Conservation (phyloP, 345 rosid genomes). For the Eucalyptus erythrocorys region DNA sequence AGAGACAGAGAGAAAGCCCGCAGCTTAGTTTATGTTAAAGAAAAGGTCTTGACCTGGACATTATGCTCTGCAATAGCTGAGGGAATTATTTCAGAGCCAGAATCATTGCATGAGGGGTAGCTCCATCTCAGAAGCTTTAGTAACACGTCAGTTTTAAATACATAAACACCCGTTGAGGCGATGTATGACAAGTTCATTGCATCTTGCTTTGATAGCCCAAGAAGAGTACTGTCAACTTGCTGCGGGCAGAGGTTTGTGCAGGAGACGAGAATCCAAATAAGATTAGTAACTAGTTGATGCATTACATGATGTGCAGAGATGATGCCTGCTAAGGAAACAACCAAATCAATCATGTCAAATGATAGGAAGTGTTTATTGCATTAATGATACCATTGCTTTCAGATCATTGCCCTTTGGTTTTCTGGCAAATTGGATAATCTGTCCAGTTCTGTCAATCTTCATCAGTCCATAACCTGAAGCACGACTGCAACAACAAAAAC, state of each 20-base stretch:
- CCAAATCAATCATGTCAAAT: neutral
- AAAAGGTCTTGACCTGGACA: no score
- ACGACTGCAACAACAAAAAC: conserved; percentile 33
- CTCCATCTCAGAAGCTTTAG: conserved; percentile 58
- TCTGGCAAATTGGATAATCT: conserved; percentile 58
- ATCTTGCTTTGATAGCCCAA: conserved; percentile 63
- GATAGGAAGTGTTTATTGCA: neutral
- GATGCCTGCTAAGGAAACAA: neutral
- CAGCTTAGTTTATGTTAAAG: no score
- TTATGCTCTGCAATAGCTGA: conserved; percentile 69
- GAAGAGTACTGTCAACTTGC: conserved; percentile 54
- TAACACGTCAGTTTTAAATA: conserved; percentile 62
- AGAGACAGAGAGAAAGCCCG: no score
- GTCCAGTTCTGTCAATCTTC: conserved; percentile 64
- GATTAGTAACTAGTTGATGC: neutral
- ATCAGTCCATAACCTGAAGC: conserved; percentile 88
- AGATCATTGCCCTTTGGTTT: conserved; percentile 74
- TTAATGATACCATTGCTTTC: conserved; percentile 54
- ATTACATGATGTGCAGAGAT: neutral
- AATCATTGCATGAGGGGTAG: conserved; percentile 77
- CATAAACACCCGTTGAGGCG: conserved; percentile 94
- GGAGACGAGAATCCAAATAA: neutral
- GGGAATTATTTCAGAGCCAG: conserved; percentile 89
- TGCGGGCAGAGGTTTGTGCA: conserved; percentile 10
- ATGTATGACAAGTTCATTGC: conserved; percentile 57